Percentiles rank a stretch among this genome's conserved stretches.
These are phyloP conservation scores for Aspergillus glaucus DNA, from an alignment of 2,329 filamentous ascomycete genomes.

Conservation along the genomic window DNA sequence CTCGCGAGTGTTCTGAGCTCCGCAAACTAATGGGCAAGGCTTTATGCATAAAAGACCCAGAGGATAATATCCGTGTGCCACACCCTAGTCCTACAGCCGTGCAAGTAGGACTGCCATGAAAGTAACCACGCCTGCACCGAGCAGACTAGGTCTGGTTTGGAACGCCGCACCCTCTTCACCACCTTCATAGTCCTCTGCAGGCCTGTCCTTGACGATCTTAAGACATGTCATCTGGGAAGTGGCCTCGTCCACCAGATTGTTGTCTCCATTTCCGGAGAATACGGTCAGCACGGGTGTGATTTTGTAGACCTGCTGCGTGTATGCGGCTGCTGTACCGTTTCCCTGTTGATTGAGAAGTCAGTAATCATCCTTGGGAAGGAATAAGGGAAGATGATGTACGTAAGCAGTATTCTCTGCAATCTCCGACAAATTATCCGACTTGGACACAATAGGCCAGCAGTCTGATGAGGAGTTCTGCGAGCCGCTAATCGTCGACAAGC, in stretches of 20 bases:
- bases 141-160: too few species aligned
- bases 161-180: too few species aligned
- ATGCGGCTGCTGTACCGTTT: conserved; percentile 1
- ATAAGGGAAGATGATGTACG: neutral
- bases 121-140: too few species aligned
- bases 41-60: too few species aligned
- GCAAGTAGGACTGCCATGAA: too few species aligned
- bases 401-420: neutral
- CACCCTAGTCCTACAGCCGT: too few species aligned
- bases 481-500: neutral
- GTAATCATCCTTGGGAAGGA: neutral
- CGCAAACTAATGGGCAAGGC: too few species aligned
- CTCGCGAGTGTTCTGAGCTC: too few species aligned
- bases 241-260: conserved; percentile 6
- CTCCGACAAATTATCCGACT: conserved; percentile 5
- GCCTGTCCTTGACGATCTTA: conserved; percentile 6
- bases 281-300: conserved; percentile 11
- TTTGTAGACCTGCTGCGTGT: conserved; percentile 7
- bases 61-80: too few species aligned
- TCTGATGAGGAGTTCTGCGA: conserved; percentile 1
- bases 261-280: conserved; percentile 1
- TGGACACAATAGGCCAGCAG: conserved; percentile 11
- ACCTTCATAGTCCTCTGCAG: neutral
- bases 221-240: conserved; percentile 12
- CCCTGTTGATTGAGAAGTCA: conserved; percentile 1